Evolutionary conservation across 106 monocot genomes (phyloP).

Genomic region (Hemerocallis citrina): DNA sequence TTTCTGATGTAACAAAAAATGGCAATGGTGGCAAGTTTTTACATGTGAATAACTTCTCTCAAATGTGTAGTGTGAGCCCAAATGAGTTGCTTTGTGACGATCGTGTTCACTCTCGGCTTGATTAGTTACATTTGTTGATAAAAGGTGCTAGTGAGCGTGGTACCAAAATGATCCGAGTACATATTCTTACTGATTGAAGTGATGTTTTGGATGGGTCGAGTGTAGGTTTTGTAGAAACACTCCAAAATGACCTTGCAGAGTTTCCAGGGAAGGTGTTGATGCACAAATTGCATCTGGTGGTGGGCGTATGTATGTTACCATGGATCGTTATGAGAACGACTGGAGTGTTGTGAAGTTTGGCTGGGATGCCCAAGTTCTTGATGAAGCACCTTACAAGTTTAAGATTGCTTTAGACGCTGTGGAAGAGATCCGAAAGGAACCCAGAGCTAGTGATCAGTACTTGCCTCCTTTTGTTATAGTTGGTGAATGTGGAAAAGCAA

Average conservation of each 20-base stretch:
- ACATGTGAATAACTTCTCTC: too few relatives aligned
- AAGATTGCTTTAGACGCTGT: constrained; percentile 74
- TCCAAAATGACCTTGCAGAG: constrained; percentile 67
- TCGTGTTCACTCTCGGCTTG: constrained; percentile 90
- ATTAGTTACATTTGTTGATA: constrained; percentile 84
- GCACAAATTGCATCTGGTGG: constrained; percentile 96
- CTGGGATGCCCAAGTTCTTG: constrained; percentile 98
- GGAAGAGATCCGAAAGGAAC: constrained; percentile 56
- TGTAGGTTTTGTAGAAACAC: constrained; percentile 84
- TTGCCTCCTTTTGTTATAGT: constrained; percentile 90
- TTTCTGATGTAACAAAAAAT: constrained; percentile 35
- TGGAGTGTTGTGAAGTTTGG: constrained; percentile 92
- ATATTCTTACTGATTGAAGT: constrained; percentile 89
- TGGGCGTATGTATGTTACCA: constrained; percentile 93
- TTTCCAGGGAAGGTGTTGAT: constrained; percentile 75
- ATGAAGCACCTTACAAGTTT: constrained; percentile 89
- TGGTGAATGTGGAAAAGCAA: constrained; percentile 64
- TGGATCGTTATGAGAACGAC: constrained; percentile 99
- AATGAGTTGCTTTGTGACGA: constrained; percentile 88
- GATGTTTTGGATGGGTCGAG: constrained; percentile 91
- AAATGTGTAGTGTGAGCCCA: too few relatives aligned
- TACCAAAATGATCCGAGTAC: constrained; percentile 88
- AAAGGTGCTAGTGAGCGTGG: constrained; percentile 81
- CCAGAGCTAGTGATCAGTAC: constrained; percentile 73
- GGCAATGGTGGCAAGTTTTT: too few relatives aligned